Evolutionary conservation across 2,329 filamentous ascomycete species (phyloP), one percentile per base, ranked within the genome.

Genomic region (Ambrosiella xylebori): DNA sequence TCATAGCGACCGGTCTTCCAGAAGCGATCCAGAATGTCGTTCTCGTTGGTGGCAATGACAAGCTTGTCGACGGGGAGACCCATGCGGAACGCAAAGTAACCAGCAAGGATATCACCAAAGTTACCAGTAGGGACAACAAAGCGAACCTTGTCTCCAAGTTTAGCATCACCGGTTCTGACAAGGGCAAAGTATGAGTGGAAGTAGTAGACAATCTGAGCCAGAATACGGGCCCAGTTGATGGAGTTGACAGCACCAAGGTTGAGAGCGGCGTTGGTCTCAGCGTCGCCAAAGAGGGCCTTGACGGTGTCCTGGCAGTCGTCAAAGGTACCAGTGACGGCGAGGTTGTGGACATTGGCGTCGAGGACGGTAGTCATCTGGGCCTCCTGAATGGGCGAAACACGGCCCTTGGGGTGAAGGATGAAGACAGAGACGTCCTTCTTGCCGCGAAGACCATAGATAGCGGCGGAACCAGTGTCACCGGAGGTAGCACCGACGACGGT

Each of bases 301-400:
- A 98, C 85, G 59, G 93, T 94, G 70, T 95, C 89, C 80, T 96
- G 91, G 71, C 93, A 97, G 68, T 97, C 89, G 67, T 97, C 91
- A 68, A 97, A 97, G 0, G 88, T 94, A 59, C 91, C 93, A 54
- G 85, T 82, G 11, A 97, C 86, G 57, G 87, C 82, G 52, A 97
- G 74, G 70, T 95, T 95, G 76, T 96, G 88, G 39, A 97, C 90
- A 67, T 97, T 97, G 60, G 79, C 73, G 68, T 97, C 93, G 45
- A 88, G 74, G 36, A 93, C 86, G 0, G 91, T 96, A 0, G 90
- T 96, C 93, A 97, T 97, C 73, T 97, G 93, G 3, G 87, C 86
- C 71, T 97, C 88, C 70, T 97, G 93, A 59, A 97, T 86, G 12
- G 89, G 87, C 68, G 85, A 89, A 62, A 97, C 85, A 64, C 88